Base-by-base conservation (phyloP, 2,329 filamentous ascomycete species). In the Penicillium sp. region DNA sequence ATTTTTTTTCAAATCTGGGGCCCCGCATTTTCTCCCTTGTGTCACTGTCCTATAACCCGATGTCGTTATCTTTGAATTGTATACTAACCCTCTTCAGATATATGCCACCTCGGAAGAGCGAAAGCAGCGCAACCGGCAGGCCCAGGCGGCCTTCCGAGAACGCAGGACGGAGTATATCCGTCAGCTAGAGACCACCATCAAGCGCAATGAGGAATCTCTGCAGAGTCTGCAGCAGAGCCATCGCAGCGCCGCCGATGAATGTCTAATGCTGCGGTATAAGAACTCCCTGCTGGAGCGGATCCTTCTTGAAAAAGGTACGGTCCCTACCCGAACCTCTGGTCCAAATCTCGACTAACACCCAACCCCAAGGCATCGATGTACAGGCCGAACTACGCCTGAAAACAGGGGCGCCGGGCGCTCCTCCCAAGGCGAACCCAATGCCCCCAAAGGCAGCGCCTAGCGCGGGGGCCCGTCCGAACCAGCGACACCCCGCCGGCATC, bases 141-240 rank as follows among this genome's bases (percentile, higher is more conserved):
- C 93, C 42, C 93, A 98, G 73, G 93, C 93, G 48, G 93, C 93
- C 51, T 98, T 98, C 65, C 85, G 93, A 61, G 93, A 98, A 73
- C 85, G 93, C 58, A 84, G 93, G 52, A 97, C 91, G 48, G 93
- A 98, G 75, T 98, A 98, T 71, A 98, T 98, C 75, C 97, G 97
- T 75, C 93, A 98, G 71, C 80, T 98, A 24, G 93, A 98, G 73
- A 88, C 91, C 61, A 95, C 90, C 49, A 97, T 98, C 71, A 91
- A 93, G 65, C 87, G 93, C 61, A 91, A 97, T 77, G 93, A 98
- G 72, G 88, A 94, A 63, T 91, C 88, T 62, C 77, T 97, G 49
- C 87, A 94, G 62, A 95, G 83, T 64, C 78, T 98, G 53, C 93
- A 97, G 72, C 87, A 91, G 64, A 94, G 89, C 58, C 93, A 97